Conservation (phyloP, 2,329 filamentous ascomycete species). For the Apiospora saccharicola region DNA sequence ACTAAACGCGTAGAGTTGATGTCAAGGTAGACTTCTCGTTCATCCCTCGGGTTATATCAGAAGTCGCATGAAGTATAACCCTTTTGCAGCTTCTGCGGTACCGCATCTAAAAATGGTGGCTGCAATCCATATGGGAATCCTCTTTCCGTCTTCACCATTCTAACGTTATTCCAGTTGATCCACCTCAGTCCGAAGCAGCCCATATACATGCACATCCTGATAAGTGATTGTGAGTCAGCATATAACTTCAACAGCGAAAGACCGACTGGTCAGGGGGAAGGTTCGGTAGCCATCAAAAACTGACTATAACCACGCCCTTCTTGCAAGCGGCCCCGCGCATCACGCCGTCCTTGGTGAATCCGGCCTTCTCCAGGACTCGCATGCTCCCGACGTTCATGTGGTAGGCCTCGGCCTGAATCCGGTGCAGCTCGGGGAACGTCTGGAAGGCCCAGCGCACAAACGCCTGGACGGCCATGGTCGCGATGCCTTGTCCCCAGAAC, state of each 20-base stretch:
- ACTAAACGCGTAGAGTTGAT: neutral
- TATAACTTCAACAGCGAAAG: conserved; percentile 29
- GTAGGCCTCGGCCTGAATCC: conserved; percentile 51
- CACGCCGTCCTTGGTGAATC: conserved; percentile 53
- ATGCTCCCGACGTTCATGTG: conserved; percentile 50
- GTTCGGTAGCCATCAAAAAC: conserved; percentile 28
- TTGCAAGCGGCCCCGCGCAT: conserved; percentile 52
- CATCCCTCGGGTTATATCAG: neutral
- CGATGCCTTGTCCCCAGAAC: conserved; percentile 56
- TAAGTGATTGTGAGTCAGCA: conserved; percentile 39
- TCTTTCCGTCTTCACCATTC: neutral
- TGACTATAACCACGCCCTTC: conserved; percentile 48
- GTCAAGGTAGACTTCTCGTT: neutral
- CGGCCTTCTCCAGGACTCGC: conserved; percentile 51
- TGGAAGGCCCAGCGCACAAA: conserved; percentile 55
- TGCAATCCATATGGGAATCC: neutral
- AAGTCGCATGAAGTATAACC: neutral
- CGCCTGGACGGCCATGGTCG: conserved; percentile 47
- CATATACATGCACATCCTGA: conserved; percentile 16
- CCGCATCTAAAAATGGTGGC: neutral
- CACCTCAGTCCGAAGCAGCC: conserved; percentile 11
- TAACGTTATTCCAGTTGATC: neutral
- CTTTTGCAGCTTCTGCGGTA: neutral
- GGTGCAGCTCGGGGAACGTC: conserved; percentile 47
- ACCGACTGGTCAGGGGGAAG: neutral